These are phyloP conservation scores for Aspergillus fumigatus DNA, from an alignment of 2,329 filamentous ascomycete genomes.

Conservation along the genomic window DNA sequence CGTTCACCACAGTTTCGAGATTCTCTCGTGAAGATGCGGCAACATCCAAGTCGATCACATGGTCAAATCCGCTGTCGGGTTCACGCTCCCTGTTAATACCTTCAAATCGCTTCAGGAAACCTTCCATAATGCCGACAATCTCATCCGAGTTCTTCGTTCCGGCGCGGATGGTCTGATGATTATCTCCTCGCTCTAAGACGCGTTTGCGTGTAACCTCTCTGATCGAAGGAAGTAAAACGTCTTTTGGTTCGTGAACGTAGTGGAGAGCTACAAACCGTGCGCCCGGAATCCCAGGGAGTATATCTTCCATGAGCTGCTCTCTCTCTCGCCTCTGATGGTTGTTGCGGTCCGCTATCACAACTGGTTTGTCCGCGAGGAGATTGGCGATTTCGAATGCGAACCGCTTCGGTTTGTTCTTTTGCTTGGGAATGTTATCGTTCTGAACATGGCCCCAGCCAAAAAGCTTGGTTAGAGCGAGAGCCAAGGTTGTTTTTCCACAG, in stretches of 20 bases:
- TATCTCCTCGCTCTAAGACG: slow-evolving; percentile 82
- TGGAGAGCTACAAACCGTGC: slow-evolving; percentile 79
- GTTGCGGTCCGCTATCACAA: slow-evolving; percentile 88
- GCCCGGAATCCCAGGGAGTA: slow-evolving; percentile 56
- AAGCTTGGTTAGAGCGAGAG: slow-evolving; percentile 71
- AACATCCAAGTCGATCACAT: slow-evolving; percentile 79
- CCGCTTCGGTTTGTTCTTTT: slow-evolving; percentile 65
- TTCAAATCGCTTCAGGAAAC: slow-evolving; percentile 84
- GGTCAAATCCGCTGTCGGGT: slow-evolving; percentile 81
- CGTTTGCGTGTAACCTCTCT: slow-evolving; percentile 70
- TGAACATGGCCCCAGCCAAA: slow-evolving; percentile 92
- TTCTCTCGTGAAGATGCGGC: slow-evolving; percentile 74
- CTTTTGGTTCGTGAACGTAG: slow-evolving; percentile 69
- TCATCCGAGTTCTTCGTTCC: slow-evolving; percentile 66
- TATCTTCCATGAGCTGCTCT: slow-evolving; percentile 77
- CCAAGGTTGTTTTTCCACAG: slow-evolving; percentile 94
- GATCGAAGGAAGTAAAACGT: slow-evolving; percentile 63
- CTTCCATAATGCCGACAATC: slow-evolving; percentile 88
- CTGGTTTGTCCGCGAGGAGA: slow-evolving; percentile 60
- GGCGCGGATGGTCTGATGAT: slow-evolving; percentile 96
- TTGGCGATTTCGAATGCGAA: slow-evolving; percentile 71
- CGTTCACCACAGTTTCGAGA: slow-evolving; percentile 69
- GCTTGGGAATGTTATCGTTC: slow-evolving; percentile 89
- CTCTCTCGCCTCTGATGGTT: slow-evolving; percentile 87
- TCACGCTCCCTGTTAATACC: slow-evolving; percentile 59